These are phyloP conservation scores for Solanum etuberosum DNA, from an alignment of 257 asterid species.

Conservation along the genomic window DNA sequence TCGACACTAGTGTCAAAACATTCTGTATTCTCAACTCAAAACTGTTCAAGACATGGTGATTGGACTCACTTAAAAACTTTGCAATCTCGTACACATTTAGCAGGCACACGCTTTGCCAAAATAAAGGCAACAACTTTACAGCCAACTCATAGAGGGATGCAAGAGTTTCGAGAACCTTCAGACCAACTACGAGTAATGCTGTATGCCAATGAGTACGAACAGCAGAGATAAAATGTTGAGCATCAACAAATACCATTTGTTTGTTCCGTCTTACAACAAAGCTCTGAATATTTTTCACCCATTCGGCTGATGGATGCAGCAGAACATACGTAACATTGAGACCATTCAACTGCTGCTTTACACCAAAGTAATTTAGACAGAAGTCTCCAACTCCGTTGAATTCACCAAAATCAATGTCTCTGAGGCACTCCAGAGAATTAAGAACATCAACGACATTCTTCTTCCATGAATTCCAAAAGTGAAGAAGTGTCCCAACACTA, in stretches of 20 bases:
- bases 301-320: slow-evolving; percentile 37
- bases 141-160: slow-evolving; percentile 12
- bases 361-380: slow-evolving; percentile 46
- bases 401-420: background rate
- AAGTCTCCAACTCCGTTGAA: slow-evolving; percentile 9
- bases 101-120: slow-evolving; percentile 22
- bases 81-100: slow-evolving; percentile 17
- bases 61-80: slow-evolving; percentile 10
- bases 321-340: slow-evolving; percentile 5
- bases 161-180: slow-evolving; percentile 32
- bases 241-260: slow-evolving; percentile 9
- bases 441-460: slow-evolving; percentile 6
- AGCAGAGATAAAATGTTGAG: slow-evolving; percentile 24
- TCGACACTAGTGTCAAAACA: slow-evolving; percentile 5
- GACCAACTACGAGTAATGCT: slow-evolving; percentile 30
- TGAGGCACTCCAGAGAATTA: slow-evolving; percentile 22
- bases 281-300: slow-evolving; percentile 22
- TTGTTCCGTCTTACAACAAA: background rate
- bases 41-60: background rate
- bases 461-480: slow-evolving; percentile 38
- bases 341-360: slow-evolving; percentile 14
- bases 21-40: background rate
- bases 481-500: slow-evolving; percentile 25
- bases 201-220: slow-evolving; percentile 26
- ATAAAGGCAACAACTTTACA: background rate